Percentiles rank a stretch among this genome's conserved stretches.
Evolutionary conservation across 2,329 filamentous ascomycete genomes (phyloP).

Genomic region (Colletotrichum gigasporum): DNA sequence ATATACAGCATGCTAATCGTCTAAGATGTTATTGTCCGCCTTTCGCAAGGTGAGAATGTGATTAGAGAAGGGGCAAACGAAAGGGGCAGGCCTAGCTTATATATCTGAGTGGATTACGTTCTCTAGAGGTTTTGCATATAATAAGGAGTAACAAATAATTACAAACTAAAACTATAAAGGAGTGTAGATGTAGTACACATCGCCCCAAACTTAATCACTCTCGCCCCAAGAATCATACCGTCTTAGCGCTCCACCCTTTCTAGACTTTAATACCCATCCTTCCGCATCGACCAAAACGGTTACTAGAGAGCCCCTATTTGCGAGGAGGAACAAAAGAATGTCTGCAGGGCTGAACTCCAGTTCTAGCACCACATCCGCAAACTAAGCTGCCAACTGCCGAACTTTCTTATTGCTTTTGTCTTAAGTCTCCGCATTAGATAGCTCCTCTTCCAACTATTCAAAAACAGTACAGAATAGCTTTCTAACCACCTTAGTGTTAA

Average conservation of each 20-base stretch:
- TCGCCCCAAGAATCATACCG: neutral
- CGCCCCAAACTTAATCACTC: neutral
- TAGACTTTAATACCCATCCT: neutral
- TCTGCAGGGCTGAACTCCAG: neutral
- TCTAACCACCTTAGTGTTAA: neutral
- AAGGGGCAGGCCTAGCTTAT: neutral
- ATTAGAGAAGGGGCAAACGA: neutral
- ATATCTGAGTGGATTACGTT: no score
- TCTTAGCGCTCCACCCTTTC: neutral
- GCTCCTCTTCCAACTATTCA: neutral
- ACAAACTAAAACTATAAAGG: no score
- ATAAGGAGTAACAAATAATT: no score
- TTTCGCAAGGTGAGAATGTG: neutral
- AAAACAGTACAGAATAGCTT: neutral
- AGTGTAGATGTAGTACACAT: no score
- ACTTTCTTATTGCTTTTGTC: neutral
- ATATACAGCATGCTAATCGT: neutral
- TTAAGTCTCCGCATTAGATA: neutral
- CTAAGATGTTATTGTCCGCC: neutral
- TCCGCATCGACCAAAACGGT: neutral
- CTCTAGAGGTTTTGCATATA: no score
- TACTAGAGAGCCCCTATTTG: neutral
- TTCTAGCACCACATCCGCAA: neutral
- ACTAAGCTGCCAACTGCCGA: neutral
- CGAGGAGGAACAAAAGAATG: neutral